Evolutionary conservation across 805 yeast genomes (phyloP), one percentile per base, ranked within the genome.

Genomic region (Wickerhamomyces chambardii): DNA sequence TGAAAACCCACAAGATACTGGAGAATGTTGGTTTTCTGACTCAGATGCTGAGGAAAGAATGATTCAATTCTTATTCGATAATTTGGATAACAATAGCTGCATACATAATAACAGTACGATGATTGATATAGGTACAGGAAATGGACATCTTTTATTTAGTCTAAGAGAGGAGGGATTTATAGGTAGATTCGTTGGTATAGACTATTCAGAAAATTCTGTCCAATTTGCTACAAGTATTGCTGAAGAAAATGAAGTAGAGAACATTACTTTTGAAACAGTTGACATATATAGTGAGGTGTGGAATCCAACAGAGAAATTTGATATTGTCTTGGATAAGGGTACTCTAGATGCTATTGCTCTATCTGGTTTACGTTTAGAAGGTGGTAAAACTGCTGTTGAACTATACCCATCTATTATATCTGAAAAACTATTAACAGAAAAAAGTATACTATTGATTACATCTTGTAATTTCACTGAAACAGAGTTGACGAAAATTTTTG

Each of bases 1-100:
- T 28, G 73, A 73, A 21, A 84, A 90, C 53, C 75, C 82, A 15
- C 69, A 80, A 15, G 97, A 92, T 54, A 78, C 87, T 0, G 99
- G 99, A 2, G 97, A 92, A 56, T 74, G 89, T 55, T 92, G 98
- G 98, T 92, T 92, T 57, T 78, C 83, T 45, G 98, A 92, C 50
- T 80, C 84, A n/a, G 87, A 82, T 49, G 97, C 98, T 0, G 97
- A 90, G 51, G 68, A 66, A 39, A 81, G 77, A 51, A 81, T 92
- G 76, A 68, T 83, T n/a, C 74, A 75, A 33, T 89, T 81, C 48
- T 54, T 90, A 6, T 59, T 66, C 15, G 74, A 74, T 4, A 69
- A 78, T 43, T 30, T 71, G 4, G 66, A 66, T 2, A 54, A 55
- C 15, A 48, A 50, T 14, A 36, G 39, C 2, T 12, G 27, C 12